Base-by-base conservation (phyloP, 257 asterid genomes). In the Mentha longifolia region DNA sequence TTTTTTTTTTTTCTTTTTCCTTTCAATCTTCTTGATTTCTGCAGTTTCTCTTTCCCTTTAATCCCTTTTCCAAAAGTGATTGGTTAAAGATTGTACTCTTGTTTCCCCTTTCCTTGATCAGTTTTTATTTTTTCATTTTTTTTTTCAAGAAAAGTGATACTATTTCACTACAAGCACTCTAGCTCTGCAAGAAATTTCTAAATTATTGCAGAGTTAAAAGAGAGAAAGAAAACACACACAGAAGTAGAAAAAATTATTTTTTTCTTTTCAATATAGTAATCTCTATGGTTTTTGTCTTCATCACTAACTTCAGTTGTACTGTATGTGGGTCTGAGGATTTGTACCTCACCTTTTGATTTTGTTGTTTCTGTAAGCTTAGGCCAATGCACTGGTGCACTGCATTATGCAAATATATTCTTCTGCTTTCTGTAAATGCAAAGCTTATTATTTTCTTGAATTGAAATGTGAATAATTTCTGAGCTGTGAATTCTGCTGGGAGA, bases 81-180 rank as follows among this genome's bases (percentile, higher is more conserved):
- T 76, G 74, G 55, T 82, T 69, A 78, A 71, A 65, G 58, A 50
- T 71, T 55, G 35, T 69, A 57, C 41, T 77, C 47, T 61, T 62
- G 70, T 8, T 54, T 15, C 62, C 71, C 68, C 60, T 71, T 78
- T 71, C 22, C 70, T 73, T 75, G 83, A 81, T 79, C 87, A 78
- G 63, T 79, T 77, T n/a, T 59, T 72, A 67, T 61, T 50, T 28
- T 77, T 77, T 69, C 73, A 50, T n/a, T 74, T 39, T n/a, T 28
- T 39, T 33, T 28, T 16, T n/a, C 64, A 41, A 28, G 71, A 43
- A 62, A 69, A 67, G 59, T 19, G 81, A 72, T 76, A 51, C 77
- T 78, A 71, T 85, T 79, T 77, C 85, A 47, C 75, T 56, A 61
- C 70, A 66, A 63, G 74, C 81, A 70, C 77, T 67, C 82, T 54